Conservation (phyloP, 225 moss, liverwort and hornwort genomes). For the Neckera pumila region DNA sequence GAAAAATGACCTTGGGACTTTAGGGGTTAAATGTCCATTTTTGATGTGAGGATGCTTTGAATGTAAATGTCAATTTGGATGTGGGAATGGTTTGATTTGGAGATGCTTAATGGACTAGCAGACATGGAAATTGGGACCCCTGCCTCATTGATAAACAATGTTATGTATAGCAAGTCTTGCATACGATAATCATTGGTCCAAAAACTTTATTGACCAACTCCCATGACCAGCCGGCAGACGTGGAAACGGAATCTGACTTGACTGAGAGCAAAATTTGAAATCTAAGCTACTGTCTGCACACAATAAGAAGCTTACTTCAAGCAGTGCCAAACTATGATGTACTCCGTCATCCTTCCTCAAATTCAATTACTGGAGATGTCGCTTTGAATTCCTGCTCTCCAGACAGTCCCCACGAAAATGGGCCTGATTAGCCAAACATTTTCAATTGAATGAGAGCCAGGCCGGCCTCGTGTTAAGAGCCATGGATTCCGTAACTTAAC, state of each 20-base stretch:
- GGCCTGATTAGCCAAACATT: not conserved
- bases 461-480: not conserved
- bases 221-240: not conserved
- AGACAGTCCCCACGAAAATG: not conserved
- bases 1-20: too few species aligned
- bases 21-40: too few species aligned
- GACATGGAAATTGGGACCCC: too few species aligned
- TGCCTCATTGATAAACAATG: too few species aligned
- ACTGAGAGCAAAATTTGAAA: not conserved
- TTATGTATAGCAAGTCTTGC: too few species aligned
- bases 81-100: too few species aligned
- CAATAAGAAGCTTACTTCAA: not conserved
- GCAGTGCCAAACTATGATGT: not conserved
- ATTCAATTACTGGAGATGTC: not conserved
- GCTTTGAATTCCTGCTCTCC: not conserved
- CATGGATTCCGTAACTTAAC: not conserved
- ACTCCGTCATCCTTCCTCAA: not conserved
- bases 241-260: not conserved
- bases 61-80: too few species aligned
- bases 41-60: too few species aligned
- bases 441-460: not conserved
- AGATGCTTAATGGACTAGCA: too few species aligned
- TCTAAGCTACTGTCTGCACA: too few species aligned
- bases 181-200: too few species aligned
- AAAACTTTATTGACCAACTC: too few species aligned